Evolutionary conservation across 192 early-diverging fungal species (phyloP).

Genomic region (Helicostylum pulchrum): DNA sequence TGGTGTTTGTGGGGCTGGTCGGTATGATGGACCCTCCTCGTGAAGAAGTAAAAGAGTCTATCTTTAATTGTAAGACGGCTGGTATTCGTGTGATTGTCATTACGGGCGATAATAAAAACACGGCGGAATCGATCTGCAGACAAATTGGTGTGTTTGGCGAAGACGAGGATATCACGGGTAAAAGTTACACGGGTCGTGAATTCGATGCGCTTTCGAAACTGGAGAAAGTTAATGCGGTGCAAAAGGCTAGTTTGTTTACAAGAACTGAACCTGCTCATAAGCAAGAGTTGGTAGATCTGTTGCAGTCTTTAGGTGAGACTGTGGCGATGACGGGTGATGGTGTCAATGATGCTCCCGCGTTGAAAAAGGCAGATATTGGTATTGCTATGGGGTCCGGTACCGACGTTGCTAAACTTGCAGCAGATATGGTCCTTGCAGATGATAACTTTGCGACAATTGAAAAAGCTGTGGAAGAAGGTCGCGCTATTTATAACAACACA

Average conservation of each 20-base stretch:
- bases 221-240: slow-evolving; percentile 72
- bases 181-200: slow-evolving; percentile 89
- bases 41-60: slow-evolving; percentile 80
- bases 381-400: slow-evolving; percentile 98
- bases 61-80: slow-evolving; percentile 83
- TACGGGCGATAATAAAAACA: slow-evolving; percentile 97
- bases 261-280: slow-evolving; percentile 97
- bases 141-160: slow-evolving; percentile 88
- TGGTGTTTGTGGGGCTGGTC: slow-evolving; percentile 93
- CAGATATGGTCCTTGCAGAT: slow-evolving; percentile 96
- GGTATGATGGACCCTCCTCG: slow-evolving; percentile 98
- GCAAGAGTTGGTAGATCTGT: slow-evolving; percentile 85
- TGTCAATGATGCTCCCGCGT: slow-evolving; percentile 97
- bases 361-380: slow-evolving; percentile 98
- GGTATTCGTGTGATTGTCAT: slow-evolving; percentile 99
- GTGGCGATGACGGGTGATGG: slow-evolving; percentile 98
- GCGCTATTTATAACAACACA: slow-evolving; percentile 97
- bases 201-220: slow-evolving; percentile 82
- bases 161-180: slow-evolving; percentile 60
- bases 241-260: slow-evolving; percentile 81
- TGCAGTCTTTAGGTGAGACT: slow-evolving; percentile 79
- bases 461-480: slow-evolving; percentile 95
- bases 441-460: slow-evolving; percentile 99
- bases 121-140: slow-evolving; percentile 93
- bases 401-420: slow-evolving; percentile 96